Base-by-base conservation (phyloP, 768 basidiomycete species). In the Macrocybe gigantea region DNA sequence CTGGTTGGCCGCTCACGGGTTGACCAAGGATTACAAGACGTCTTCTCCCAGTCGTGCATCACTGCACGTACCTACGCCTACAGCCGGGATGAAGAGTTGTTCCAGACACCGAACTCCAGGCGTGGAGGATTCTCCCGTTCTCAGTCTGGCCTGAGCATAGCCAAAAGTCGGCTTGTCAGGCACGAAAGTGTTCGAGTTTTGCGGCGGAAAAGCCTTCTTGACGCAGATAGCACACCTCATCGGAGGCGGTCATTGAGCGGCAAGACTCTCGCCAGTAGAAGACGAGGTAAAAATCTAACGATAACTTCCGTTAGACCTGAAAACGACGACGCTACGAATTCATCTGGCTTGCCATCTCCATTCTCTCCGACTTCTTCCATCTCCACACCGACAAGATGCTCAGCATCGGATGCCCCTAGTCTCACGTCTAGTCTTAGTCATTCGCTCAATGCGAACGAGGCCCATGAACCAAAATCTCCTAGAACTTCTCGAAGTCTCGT, bases 21-120 rank as follows among this genome's bases (percentile, higher is more conserved):
- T 44, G 93, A 95, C 56, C 78, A 84, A 38, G 82, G 82, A 8
- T 68, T 97, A 12, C 74, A 78, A 40, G 93, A 95, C 58, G 80
- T 96, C 49, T 81, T 86, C 55, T 93, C 91, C 8, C 81, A 85
- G 50, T 71, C 73, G 15, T 86, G 87, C 53, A 64, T 84, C 29
- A 73, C 78, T 2, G 86, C 84, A 11, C 78, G 93, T 38, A 77
- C 75, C 41, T 75, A 84, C 45, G 83, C 84, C 6, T 76, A 71
- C 46, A 71, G 73, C 36, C 79, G 75, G 48, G 83, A 83, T 46
- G 78, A 81, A 56, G 78, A 80, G 49, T 67, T 87, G 44, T 84
- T 85, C 63, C 76, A 78, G 56, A 69, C 71, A 13, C 73, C 75
- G 35, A 74, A 66, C 55, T 64, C 68, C 48, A 62, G 68, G 39